These are phyloP conservation scores for Rhizopus delemar DNA, from an alignment of 371 early-diverging fungal genomes.

Conservation along the genomic window DNA sequence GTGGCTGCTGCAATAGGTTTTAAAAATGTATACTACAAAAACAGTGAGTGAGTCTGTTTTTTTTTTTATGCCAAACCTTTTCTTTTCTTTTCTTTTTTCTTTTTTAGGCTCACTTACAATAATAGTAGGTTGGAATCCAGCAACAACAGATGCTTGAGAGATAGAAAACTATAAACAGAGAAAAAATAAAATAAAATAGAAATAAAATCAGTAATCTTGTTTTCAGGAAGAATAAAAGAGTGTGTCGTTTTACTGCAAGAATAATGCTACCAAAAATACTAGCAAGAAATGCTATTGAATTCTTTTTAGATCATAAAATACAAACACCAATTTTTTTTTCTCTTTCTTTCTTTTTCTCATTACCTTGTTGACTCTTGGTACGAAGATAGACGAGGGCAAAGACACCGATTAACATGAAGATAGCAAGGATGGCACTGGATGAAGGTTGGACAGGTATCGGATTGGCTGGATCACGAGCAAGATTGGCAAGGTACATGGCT, in stretches of 20 bases:
- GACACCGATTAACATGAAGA: conserved; percentile 39
- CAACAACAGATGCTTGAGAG: conserved; percentile 33
- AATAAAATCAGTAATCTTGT: background rate
- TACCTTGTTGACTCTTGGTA: conserved; percentile 40
- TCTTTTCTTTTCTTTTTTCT: background rate
- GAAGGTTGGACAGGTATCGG: conserved; percentile 36
- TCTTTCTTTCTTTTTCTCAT: background rate
- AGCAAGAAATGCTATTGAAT: conserved; percentile 37
- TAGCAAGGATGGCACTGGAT: conserved; percentile 37
- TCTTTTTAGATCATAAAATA: too few relatives aligned
- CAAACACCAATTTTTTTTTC: too few relatives aligned
- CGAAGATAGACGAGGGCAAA: conserved; percentile 41
- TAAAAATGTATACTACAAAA: conserved; percentile 39
- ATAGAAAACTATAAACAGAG: conserved; percentile 29
- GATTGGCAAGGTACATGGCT: conserved; percentile 42
- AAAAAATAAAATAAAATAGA: background rate
- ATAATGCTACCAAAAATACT: conserved; percentile 42
- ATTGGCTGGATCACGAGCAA: conserved; percentile 33
- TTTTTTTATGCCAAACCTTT: background rate
- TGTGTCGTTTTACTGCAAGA: conserved; percentile 24
- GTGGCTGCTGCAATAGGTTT: conserved; percentile 37
- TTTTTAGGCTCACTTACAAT: conserved; percentile 20
- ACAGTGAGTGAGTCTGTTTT: background rate
- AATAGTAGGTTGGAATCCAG: conserved; percentile 27
- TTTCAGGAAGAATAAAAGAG: background rate